Conservation (phyloP, 805 yeast species). For the Danielozyma ontarioensis region DNA sequence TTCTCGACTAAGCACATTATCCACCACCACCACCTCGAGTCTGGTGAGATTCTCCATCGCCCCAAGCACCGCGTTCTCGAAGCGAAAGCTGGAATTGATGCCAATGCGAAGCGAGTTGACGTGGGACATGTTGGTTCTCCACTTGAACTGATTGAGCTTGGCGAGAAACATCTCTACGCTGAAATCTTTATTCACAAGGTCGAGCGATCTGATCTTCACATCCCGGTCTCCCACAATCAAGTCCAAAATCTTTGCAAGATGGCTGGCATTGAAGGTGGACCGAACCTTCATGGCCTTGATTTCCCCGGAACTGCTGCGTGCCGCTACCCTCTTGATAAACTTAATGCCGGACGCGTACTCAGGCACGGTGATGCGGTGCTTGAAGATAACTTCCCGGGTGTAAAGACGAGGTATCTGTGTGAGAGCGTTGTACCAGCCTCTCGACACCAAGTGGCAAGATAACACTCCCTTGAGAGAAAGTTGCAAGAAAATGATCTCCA, state of each 20-base stretch:
- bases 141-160: constrained; percentile 18
- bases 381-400: constrained; percentile 14
- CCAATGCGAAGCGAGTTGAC: constrained; percentile 22
- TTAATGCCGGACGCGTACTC: constrained; percentile 27
- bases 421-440: constrained; percentile 26
- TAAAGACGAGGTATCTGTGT: constrained; percentile 23
- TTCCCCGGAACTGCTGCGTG: constrained; percentile 9
- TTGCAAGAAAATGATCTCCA: constrained; percentile 19
- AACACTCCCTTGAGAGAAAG: constrained; percentile 18
- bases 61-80: constrained; percentile 15
- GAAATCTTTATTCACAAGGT: constrained; percentile 21
- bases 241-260: constrained; percentile 25
- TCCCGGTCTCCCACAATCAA: constrained; percentile 17
- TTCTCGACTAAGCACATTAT: constrained; percentile 11
- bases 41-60: constrained; percentile 18
- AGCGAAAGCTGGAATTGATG: constrained; percentile 16
- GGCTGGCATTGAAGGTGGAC: constrained; percentile 14
- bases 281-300: constrained; percentile 17
- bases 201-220: constrained; percentile 18
- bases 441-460: constrained; percentile 28
- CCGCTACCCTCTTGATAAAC: constrained; percentile 21
- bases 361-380: constrained; percentile 16
- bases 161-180: constrained; percentile 20
- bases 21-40: constrained; percentile 18
- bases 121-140: constrained; percentile 19